Percentiles rank a stretch among this genome's conserved stretches.
phyloP scores from a whole-genome alignment of 352 stramenopile genomes.

The Aphanomyces stellatus region DNA sequence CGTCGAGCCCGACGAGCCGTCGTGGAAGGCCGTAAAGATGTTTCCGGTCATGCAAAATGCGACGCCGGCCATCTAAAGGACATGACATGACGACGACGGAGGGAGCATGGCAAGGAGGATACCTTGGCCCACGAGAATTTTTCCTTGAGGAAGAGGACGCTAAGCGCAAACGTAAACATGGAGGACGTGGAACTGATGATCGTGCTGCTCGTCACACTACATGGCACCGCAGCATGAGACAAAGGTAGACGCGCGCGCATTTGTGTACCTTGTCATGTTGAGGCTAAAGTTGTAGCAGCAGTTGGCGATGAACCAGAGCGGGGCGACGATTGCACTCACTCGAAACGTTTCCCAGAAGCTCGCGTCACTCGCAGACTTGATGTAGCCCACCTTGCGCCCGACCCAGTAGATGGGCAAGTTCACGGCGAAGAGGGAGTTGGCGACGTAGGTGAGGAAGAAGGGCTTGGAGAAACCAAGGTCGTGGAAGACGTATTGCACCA shows the following conservation, averaged over 20 bases:
- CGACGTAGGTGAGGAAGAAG: slow-evolving; percentile 86
- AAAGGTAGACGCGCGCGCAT: too few relatives aligned
- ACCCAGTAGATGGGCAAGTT: slow-evolving; percentile 74
- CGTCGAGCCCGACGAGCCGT: slow-evolving; percentile 28
- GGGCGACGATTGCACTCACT: slow-evolving; percentile 69
- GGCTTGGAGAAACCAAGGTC: slow-evolving; percentile 74
- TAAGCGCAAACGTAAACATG: slow-evolving; percentile 91
- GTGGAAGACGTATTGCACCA: slow-evolving; percentile 86
- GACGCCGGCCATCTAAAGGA: slow-evolving; percentile 47
- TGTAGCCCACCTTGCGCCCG: slow-evolving; percentile 26
- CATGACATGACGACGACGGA: neutral
- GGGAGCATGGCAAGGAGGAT: neutral
- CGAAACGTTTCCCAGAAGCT: slow-evolving; percentile 32
- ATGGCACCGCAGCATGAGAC: neutral
- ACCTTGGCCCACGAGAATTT: slow-evolving; percentile 67
- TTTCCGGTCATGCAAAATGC: slow-evolving; percentile 81
- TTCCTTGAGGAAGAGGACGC: slow-evolving; percentile 70
- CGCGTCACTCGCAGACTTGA: slow-evolving; percentile 26
- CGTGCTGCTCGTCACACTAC: slow-evolving; percentile 88
- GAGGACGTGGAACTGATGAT: slow-evolving; percentile 91
- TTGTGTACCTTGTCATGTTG: slow-evolving; percentile 64
- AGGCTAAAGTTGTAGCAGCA: slow-evolving; percentile 91
- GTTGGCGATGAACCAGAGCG: slow-evolving; percentile 93
- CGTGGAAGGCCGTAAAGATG: slow-evolving; percentile 76
- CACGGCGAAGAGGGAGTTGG: slow-evolving; percentile 76